Conservation (phyloP, 331 rosid species). For the Quercus phellos region DNA sequence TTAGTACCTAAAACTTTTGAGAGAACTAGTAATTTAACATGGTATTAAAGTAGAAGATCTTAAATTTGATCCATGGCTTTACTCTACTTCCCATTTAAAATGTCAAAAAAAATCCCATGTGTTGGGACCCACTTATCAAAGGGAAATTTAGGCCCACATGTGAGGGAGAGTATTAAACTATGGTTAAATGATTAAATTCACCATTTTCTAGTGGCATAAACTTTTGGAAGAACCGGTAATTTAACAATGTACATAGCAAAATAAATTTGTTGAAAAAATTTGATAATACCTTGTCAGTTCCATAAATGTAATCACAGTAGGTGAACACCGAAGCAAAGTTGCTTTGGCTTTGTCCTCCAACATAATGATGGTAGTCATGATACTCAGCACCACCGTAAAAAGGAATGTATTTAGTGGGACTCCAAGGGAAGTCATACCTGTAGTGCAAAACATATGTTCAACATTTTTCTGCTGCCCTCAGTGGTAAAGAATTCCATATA, state of each 20-base stretch:
- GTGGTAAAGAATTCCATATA: constrained; percentile 19
- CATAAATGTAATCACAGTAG: constrained; percentile 91
- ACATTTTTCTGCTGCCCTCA: background rate
- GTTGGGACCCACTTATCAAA: too few species aligned
- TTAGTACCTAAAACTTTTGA: too few species aligned
- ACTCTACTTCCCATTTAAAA: too few species aligned
- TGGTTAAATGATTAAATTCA: too few species aligned
- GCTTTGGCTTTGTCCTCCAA: constrained; percentile 94
- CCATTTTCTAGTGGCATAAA: too few species aligned
- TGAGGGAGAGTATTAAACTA: too few species aligned
- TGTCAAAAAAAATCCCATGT: too few species aligned
- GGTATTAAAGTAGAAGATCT: too few species aligned
- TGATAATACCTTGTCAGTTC: constrained; percentile 86
- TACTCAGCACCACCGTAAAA: constrained; percentile 94
- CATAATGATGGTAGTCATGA: constrained; percentile 98
- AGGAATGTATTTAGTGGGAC: constrained; percentile 70
- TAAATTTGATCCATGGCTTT: too few species aligned
- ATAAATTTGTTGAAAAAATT: constrained; percentile 3
- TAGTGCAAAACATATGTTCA: constrained; percentile 1
- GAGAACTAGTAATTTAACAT: too few species aligned
- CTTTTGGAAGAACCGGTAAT: too few species aligned
- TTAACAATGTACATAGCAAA: constrained; percentile 2
- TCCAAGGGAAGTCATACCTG: constrained; percentile 95
- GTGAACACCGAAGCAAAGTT: constrained; percentile 95
- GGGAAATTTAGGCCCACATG: too few species aligned